Conservation (phyloP, 208 protist species). For the Trypanosomatidae sp. region DNA sequence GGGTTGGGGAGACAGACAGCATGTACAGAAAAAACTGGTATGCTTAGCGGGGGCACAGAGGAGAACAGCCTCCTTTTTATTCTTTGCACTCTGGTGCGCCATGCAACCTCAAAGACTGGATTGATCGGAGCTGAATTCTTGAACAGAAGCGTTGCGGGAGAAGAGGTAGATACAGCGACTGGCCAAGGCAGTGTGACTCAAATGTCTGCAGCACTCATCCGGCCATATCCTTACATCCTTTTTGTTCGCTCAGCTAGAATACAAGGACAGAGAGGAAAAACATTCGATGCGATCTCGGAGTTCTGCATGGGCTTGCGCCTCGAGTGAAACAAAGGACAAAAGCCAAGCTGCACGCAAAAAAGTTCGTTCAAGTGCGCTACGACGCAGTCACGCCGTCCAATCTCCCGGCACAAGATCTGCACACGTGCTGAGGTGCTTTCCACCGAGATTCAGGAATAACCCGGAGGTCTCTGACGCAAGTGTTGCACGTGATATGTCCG, state of each 20-base stretch:
- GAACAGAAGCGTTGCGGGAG: not conserved
- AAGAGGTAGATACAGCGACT: not conserved
- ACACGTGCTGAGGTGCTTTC: conserved; percentile 44
- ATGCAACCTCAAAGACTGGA: not conserved
- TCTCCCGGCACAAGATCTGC: conserved; percentile 30
- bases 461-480: conserved; percentile 48
- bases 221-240: not conserved
- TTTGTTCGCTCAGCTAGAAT: conserved; percentile 1
- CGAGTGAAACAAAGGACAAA: not conserved
- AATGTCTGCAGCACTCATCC: not conserved
- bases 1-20: not conserved
- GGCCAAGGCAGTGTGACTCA: not conserved
- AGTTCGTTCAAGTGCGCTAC: not conserved
- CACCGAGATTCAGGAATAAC: conserved; percentile 48
- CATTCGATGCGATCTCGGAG: not conserved
- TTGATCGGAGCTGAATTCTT: not conserved
- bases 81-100: not conserved
- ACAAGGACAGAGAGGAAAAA: not conserved
- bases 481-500: conserved; percentile 82
- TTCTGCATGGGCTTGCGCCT: not conserved
- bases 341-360: not conserved
- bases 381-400: conserved; percentile 7
- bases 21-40: no score
- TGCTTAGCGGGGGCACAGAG: not conserved
- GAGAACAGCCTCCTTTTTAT: not conserved